Base-by-base conservation (phyloP, 164 flowering plant species). In the Pachysandra terminalis region DNA sequence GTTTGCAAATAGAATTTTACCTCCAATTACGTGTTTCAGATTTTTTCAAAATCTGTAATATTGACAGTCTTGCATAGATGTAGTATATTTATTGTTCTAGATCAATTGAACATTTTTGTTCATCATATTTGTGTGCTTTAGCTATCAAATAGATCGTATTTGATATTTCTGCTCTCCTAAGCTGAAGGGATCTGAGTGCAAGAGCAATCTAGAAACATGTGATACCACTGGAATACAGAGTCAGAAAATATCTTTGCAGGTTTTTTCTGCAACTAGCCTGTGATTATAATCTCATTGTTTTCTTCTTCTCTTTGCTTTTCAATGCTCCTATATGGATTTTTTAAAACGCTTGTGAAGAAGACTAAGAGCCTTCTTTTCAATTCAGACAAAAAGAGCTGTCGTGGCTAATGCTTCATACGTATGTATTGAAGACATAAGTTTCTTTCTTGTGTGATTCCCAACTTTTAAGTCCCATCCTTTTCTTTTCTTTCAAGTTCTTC, bases 191-290 rank as follows among this genome's bases (percentile, higher is more conserved):
- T 25, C 21, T 19, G 60, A 63, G 40, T 59, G 56, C 32, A 45
- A 12, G 9, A 45, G 10, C 51, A 26, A 59, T 28, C 58, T 17
- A 35, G 56, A 59, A 41, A 49, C 32, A 65, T 35, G 49, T 26
- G 45, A 59, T 40, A 19, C 32, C 59, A 17, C 16, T 65, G 53
- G 32, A 59, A 51, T 14, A 22, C 37, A 37, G 58, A 37, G 51
- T 53, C 58, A 23, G 60, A 25, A 71, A 35, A 52, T 52, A 17
- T 59, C 51, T 25, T 28, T 51, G 53, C 63, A 65, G 69, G 59
- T 66, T 8, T 35, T 15, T 23, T 23, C 22, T 21, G 22, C 51
- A 28, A 35, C 40, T 26, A 35, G 21, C 0, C 23, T 67, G 24
- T 60, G 19, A 23, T 22, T 13, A 56, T 40, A 23, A 17, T 66